A percentile compares a stretch with the other conserved stretches of the same genome.
phyloP scores from a whole-genome alignment of 106 monocot species.

The Vanilla planifolia region DNA sequence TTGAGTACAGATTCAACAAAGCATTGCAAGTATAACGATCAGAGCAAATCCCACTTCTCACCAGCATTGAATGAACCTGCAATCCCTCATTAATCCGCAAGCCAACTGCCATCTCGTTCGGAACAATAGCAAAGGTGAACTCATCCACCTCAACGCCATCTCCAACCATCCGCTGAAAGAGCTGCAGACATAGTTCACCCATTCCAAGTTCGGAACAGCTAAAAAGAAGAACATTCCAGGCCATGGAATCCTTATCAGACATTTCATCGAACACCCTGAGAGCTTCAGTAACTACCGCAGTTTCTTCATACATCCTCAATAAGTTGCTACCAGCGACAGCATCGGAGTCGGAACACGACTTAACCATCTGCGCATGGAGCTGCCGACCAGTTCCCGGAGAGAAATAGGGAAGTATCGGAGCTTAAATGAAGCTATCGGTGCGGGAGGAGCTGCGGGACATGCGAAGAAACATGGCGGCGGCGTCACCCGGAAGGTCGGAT shows the following conservation, averaged over 20 bases:
- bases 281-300: constrained; percentile 7
- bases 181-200: constrained; percentile 11
- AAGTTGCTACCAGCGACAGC: constrained; percentile 14
- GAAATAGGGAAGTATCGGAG: constrained; percentile 11
- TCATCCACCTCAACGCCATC: constrained; percentile 32
- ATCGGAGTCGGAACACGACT: background rate
- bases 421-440: constrained; percentile 21
- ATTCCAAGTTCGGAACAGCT: constrained; percentile 39
- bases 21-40: constrained; percentile 44
- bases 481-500: background rate
- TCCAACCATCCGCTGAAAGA: constrained; percentile 35
- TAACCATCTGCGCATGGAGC: constrained; percentile 11
- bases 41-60: constrained; percentile 29
- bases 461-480: constrained; percentile 1
- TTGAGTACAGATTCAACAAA: constrained; percentile 63
- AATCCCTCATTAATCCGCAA: constrained; percentile 27
- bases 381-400: constrained; percentile 8
- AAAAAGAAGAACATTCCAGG: constrained; percentile 72
- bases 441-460: constrained; percentile 6
- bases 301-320: constrained; percentile 12
- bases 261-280: constrained; percentile 61
- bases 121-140: constrained; percentile 38
- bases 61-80: constrained; percentile 26
- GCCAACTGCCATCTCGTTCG: constrained; percentile 37
- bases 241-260: constrained; percentile 31